These are phyloP conservation scores for Saussurea involucrata DNA, from an alignment of 129 eudicot species.

Conservation along the genomic window DNA sequence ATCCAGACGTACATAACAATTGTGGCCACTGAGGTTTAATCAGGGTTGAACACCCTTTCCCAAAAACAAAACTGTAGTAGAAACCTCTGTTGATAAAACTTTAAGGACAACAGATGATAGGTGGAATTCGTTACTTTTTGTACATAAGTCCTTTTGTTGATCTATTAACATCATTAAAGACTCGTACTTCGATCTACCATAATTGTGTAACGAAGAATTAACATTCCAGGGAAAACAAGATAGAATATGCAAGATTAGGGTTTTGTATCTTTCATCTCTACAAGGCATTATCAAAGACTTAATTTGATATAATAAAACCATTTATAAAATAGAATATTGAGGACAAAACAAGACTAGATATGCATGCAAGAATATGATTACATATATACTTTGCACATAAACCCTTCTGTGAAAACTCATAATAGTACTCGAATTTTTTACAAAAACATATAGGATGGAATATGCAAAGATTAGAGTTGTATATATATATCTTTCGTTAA, in stretches of 20 bases:
- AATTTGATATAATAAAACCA: not conserved
- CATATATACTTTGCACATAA: not conserved
- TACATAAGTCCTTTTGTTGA: constrained; percentile 1
- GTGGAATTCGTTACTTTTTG: constrained; percentile 1
- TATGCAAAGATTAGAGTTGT: not conserved
- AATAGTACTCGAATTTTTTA: not conserved
- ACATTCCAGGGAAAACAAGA: not conserved
- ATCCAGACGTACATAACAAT: too few relatives aligned
- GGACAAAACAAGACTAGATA: not conserved
- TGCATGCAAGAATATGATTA: not conserved
- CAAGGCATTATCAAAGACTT: not conserved
- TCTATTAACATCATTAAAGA: constrained; percentile 4
- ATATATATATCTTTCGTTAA: too few relatives aligned
- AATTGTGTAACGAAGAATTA: not conserved
- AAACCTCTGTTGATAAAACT: not conserved
- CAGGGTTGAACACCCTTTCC: too few relatives aligned
- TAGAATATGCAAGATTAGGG: not conserved
- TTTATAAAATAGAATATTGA: not conserved
- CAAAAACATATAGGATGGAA: not conserved
- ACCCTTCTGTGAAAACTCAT: not conserved
- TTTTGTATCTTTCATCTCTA: not conserved
- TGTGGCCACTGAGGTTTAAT: too few relatives aligned
- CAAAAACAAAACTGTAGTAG: not conserved
- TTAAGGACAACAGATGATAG: constrained; percentile 1
- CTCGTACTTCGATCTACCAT: constrained; percentile 7